These are phyloP conservation scores for Urostyla sp. DNA, from an alignment of 73 alveolate genomes.

Conservation along the genomic window DNA sequence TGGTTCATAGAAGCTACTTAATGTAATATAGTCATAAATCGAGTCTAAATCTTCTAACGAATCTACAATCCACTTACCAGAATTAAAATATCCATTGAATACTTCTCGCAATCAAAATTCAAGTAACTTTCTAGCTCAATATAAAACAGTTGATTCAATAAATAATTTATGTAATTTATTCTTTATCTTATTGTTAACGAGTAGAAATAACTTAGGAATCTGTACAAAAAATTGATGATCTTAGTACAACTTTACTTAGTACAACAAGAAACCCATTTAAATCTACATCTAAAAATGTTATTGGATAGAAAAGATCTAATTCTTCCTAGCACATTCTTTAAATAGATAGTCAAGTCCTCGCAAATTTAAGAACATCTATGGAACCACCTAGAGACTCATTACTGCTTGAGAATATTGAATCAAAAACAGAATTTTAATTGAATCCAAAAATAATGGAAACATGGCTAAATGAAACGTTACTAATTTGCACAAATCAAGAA, in stretches of 20 bases:
- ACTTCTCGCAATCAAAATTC: background rate
- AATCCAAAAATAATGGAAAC: constrained; percentile 59
- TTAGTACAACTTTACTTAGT: background rate
- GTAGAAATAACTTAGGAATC: background rate
- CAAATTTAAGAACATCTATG: no score
- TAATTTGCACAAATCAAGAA: constrained; percentile 26
- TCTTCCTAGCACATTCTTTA: background rate
- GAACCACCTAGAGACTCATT: background rate
- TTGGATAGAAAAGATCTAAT: background rate
- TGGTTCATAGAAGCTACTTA: background rate
- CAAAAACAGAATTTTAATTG: constrained; percentile 14
- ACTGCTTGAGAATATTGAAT: background rate
- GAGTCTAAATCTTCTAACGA: constrained; percentile 1
- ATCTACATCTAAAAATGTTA: background rate
- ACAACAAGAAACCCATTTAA: background rate
- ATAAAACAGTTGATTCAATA: constrained; percentile 28
- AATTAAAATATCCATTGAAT: no score
- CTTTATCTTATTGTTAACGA: background rate
- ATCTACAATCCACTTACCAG: background rate
- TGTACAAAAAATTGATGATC: constrained; percentile 4
- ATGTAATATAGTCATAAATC: background rate
- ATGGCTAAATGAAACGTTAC: constrained; percentile 59
- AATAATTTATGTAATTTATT: background rate
- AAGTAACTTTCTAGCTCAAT: background rate
- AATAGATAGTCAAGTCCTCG: no score